These are phyloP conservation scores for Dipodascopsis uninucleata DNA, from an alignment of 805 yeast species.

Conservation along the genomic window DNA sequence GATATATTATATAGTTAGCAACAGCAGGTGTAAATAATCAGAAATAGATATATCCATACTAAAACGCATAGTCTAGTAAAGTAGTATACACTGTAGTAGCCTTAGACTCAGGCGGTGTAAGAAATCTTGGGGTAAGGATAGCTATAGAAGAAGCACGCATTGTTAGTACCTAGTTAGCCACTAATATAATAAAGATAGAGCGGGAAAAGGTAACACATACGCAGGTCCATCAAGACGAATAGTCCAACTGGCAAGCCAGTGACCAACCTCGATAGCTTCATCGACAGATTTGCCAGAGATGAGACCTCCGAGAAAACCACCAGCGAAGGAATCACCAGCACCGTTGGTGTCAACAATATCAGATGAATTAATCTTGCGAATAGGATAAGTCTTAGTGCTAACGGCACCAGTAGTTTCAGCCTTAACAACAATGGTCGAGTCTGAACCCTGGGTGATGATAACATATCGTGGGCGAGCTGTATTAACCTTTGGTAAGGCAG, in stretches of 20 bases:
- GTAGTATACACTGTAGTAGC: too few relatives aligned
- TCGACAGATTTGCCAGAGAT: slow-evolving; percentile 65
- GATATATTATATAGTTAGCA: too few relatives aligned
- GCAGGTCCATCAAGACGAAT: slow-evolving; percentile 94
- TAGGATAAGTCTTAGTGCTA: slow-evolving; percentile 54
- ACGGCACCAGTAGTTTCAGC: slow-evolving; percentile 43
- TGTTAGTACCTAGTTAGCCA: neutral
- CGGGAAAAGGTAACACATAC: slow-evolving; percentile 62
- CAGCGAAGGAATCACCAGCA: slow-evolving; percentile 98
- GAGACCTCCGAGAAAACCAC: slow-evolving; percentile 88
- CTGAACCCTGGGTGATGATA: slow-evolving; percentile 91
- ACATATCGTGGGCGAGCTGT: slow-evolving; percentile 71
- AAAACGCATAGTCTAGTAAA: too few relatives aligned
- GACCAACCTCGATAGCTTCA: slow-evolving; percentile 74
- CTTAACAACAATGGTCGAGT: slow-evolving; percentile 66
- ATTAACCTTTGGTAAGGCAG: slow-evolving; percentile 73
- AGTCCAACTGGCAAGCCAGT: slow-evolving; percentile 91
- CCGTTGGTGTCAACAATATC: slow-evolving; percentile 92
- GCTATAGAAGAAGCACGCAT: slow-evolving; percentile 2
- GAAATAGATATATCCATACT: too few relatives aligned
- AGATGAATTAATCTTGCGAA: slow-evolving; percentile 62
- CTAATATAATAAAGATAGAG: neutral
- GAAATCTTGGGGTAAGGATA: slow-evolving; percentile 28
- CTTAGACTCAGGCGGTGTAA: too few relatives aligned
- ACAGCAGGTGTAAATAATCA: too few relatives aligned